Conservation (phyloP, 306 rosid genomes). For the Pyrus pyrifolia region DNA sequence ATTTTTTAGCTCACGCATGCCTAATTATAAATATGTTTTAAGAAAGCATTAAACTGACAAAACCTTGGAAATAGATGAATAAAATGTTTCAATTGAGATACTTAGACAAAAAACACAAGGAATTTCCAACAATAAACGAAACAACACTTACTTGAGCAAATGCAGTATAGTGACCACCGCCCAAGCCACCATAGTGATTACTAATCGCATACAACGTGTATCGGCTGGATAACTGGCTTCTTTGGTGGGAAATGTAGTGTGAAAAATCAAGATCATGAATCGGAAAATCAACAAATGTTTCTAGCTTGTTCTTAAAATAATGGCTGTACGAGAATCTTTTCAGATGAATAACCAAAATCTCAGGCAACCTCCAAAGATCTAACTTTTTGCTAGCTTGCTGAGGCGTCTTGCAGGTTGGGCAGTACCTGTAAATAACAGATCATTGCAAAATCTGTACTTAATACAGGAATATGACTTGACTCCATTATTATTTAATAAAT, state of each 20-base stretch:
- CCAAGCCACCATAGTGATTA: conserved; percentile 78
- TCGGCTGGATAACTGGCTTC: conserved; percentile 26
- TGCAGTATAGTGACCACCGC: conserved; percentile 89
- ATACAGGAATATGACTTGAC: not conserved
- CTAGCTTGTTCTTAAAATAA: conserved; percentile 57
- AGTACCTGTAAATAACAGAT: conserved; percentile 45
- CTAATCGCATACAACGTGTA: conserved; percentile 70
- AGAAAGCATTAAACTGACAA: not conserved
- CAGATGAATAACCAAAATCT: conserved; percentile 75
- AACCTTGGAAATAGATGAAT: not conserved
- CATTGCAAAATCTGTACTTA: not conserved
- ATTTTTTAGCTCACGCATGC: too few relatives aligned
- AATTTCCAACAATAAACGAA: not conserved
- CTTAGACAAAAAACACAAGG: too few relatives aligned
- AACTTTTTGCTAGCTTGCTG: conserved; percentile 79
- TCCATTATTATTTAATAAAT: not conserved
- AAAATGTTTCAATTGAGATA: not conserved
- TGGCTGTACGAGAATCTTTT: conserved; percentile 66
- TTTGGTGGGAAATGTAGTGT: conserved; percentile 28
- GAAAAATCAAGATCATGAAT: conserved; percentile 61
- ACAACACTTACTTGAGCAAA: conserved; percentile 60
- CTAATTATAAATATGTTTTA: too few relatives aligned
- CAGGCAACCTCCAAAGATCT: conserved; percentile 94
- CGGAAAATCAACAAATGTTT: conserved; percentile 76
- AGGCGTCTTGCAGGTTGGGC: conserved; percentile 68